Evolutionary conservation across 202 grass and related monocot genomes (phyloP), one percentile per base, ranked within the genome.

Genomic region (Schoenoplectus triqueter): DNA sequence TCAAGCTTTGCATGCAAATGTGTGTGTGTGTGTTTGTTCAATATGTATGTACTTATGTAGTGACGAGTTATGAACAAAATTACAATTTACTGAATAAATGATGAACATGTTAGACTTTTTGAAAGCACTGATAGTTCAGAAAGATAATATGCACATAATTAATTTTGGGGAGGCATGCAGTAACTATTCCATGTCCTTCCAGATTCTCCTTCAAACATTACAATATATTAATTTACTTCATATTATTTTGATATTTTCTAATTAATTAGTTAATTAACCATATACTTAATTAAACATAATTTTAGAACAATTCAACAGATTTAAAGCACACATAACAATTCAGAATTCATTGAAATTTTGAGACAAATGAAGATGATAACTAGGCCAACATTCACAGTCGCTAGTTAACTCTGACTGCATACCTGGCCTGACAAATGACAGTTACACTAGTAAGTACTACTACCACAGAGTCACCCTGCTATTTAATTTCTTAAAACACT

Each of bases 241-340:
- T 17, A 61, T 6, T 52, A 52, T 61, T 61, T 59, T 59, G 31
- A 31, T 31, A 31, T 31, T 57, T 57, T 57, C 55, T 57, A 57
- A 11, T 13, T 15, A 57, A 57, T 31, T 31, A 31, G 31, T 31
- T 31, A 31, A 31, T 31, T 31, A 31, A 31, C 31, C 31, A 31
- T 31, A 31, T 31, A 11, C 55, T 14, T 5, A 60, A 5, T 49
- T 57, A 57, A 56, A 77, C 4, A 55, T 57, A 57, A 77, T 13
- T 77, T 73, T 57, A n/a, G 6, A 57, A 40, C 51, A 77, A 15
- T 39, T 39, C 51, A 57, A 77, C 73, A 57, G 51, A 57, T 57
- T 57, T 0, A 77, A 77, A 57, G 7, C 57, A 13, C 4, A 76
- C 18, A 56, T 31, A 57, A 39, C 5, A 11, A 56, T 57, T 57